Base-by-base conservation (phyloP, 345 rosid genomes). In the Capsella bursapastoris region DNA sequence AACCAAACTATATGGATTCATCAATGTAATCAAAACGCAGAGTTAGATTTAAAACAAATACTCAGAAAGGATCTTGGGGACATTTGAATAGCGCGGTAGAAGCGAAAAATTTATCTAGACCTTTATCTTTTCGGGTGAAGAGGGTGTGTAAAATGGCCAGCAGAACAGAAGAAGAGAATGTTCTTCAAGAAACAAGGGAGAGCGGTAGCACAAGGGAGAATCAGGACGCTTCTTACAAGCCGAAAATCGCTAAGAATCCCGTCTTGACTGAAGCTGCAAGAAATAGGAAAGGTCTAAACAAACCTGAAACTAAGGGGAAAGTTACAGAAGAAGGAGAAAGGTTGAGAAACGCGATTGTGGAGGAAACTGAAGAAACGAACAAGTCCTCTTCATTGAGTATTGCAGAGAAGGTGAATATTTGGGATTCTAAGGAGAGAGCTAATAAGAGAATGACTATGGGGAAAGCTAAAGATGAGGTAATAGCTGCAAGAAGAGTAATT, bases 391-490 rank as follows among this genome's bases (percentile, higher is more conserved):
- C 50, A n/a, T 7, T 56, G 49, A 35, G 65, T 64, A 14, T 35
- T 3, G 22, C 12, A 10, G 77, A 64, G 71, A 73, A 16, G 49
- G 72, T 57, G 60, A 37, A 49, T 28, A 12, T 38, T 5, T 57
- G 45, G 72, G 66, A 57, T 45, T 34, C 38, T 44, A 44, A 22
- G 37, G 76, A 32, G 35, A 41, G 6, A 59, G 27, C 28, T 22
- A 1, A 16, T 68, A 43, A 8, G 64, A 55, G 16, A 55, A 56
- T 3, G 57, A 45, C 29, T 48, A 35, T 18, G 12, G 31, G 25
- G 31, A 49, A 50, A 11, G 28, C 9, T 38, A 67, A n/a, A 67
- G 43, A 40, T 15, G 51, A 67, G 8, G 56, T 0, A 4, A 49
- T 35, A 15, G 8, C 9, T 45, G 10, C 64, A 18, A 56, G 48